Percentiles rank a stretch among this genome's conserved stretches.
Evolutionary conservation across 345 rosid species (phyloP).

Genomic region (Murraya koenigii): DNA sequence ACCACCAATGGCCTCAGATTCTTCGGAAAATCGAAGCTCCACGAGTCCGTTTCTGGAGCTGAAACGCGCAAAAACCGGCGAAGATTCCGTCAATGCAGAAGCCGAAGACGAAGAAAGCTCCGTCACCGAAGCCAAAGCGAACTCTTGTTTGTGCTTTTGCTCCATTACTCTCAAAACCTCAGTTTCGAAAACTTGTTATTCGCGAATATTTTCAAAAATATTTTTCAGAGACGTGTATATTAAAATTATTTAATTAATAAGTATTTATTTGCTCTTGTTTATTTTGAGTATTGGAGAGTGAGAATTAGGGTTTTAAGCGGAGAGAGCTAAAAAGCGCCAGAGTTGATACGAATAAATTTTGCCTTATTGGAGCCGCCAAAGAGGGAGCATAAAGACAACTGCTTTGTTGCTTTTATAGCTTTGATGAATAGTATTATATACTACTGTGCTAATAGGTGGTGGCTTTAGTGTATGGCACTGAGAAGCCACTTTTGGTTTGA

Average conservation of each 20-base stretch:
- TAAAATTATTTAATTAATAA: not conserved
- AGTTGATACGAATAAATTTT: not conserved
- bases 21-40: conserved; percentile 49
- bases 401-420: conserved; percentile 4
- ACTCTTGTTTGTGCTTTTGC: conserved; percentile 38
- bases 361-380: conserved; percentile 11
- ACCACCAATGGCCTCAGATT: conserved; percentile 36
- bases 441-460: not conserved
- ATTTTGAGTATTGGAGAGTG: not conserved
- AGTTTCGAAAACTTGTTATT: no score
- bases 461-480: not conserved
- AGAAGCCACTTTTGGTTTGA: not conserved
- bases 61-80: conserved; percentile 58
- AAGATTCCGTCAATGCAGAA: conserved; percentile 24
- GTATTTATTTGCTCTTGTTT: no score
- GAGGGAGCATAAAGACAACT: not conserved
- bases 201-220: not conserved
- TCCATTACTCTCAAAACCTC: conserved; percentile 27
- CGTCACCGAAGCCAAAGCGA: conserved; percentile 51
- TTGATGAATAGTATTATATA: not conserved
- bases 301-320: conserved; percentile 38
- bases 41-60: conserved; percentile 42
- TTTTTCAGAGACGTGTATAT: not conserved
- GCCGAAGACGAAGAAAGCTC: conserved; percentile 53
- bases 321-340: conserved; percentile 6